Conservation (phyloP, 192 early-diverging fungal species). For the Umbelopsis isabellina region DNA sequence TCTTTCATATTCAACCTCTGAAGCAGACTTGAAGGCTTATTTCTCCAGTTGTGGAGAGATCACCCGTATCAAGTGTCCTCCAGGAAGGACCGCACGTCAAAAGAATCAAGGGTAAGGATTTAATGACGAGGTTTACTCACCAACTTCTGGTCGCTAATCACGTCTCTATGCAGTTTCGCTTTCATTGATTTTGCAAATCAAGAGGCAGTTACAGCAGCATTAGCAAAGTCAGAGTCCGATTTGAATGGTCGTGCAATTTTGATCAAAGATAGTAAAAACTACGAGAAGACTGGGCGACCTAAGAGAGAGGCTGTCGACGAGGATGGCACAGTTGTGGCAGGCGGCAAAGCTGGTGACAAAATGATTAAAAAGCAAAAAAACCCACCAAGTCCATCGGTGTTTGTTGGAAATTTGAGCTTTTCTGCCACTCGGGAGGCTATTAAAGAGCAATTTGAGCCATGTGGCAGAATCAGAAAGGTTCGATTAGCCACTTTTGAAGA, state of each 20-base stretch:
- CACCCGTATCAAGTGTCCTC: conserved; percentile 53
- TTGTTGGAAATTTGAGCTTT: conserved; percentile 71
- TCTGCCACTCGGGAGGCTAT: conserved; percentile 53
- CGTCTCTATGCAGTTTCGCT: conserved; percentile 55
- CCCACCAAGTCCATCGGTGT: conserved; percentile 64
- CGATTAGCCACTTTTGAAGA: conserved; percentile 76
- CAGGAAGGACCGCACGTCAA: conserved; percentile 44
- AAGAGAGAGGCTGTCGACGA: conserved; percentile 27
- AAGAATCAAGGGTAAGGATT: conserved; percentile 44
- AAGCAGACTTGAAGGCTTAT: conserved; percentile 58
- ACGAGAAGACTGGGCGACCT: conserved; percentile 59
- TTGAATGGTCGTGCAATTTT: conserved; percentile 64
- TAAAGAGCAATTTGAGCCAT: conserved; percentile 59
- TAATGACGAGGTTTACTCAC: conserved; percentile 35
- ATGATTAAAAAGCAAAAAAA: conserved; percentile 54
- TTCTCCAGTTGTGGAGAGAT: conserved; percentile 56
- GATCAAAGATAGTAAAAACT: conserved; percentile 71
- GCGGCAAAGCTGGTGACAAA: conserved; percentile 35
- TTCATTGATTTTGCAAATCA: conserved; percentile 69
- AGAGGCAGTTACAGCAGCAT: conserved; percentile 55
- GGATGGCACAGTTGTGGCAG: conserved; percentile 7
- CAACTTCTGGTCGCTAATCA: conserved; percentile 20
- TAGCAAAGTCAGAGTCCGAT: conserved; percentile 64
- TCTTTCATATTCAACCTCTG: conserved; percentile 60
- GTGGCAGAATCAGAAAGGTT: conserved; percentile 68